A percentile compares a stretch with the other conserved stretches of the same genome.
phyloP scores from a whole-genome alignment of 2,329 filamentous ascomycete genomes.

The Colletotrichum sansevieriae region DNA sequence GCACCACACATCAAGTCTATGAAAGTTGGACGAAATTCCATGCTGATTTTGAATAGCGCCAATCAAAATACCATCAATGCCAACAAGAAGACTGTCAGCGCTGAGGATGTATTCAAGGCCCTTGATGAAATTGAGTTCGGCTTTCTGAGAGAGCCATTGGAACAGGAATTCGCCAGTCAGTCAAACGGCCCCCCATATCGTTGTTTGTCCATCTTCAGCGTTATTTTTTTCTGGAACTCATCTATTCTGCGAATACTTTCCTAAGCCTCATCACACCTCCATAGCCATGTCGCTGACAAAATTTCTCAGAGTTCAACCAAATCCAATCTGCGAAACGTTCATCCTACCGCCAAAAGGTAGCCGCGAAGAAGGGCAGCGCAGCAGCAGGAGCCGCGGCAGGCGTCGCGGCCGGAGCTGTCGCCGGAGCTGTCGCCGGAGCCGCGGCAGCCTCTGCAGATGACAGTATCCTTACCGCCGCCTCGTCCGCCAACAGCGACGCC shows the following conservation, averaged over 20 bases:
- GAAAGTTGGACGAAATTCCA: not conserved
- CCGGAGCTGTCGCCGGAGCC: slow-evolving; percentile 34
- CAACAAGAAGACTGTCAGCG: slow-evolving; percentile 84
- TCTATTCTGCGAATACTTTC: not conserved
- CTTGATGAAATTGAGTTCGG: slow-evolving; percentile 82
- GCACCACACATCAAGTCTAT: not conserved
- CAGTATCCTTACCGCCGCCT: slow-evolving; percentile 49
- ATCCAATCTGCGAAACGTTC: slow-evolving; percentile 81
- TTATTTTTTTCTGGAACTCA: no score
- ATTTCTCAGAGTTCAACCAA: slow-evolving; percentile 74
- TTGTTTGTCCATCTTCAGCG: not conserved
- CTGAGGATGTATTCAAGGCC: slow-evolving; percentile 81
- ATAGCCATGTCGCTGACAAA: not conserved
- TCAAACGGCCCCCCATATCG: slow-evolving; percentile 39
- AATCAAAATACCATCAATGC: slow-evolving; percentile 76
- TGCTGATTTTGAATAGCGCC: slow-evolving; percentile 63
- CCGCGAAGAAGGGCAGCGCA: slow-evolving; percentile 68
- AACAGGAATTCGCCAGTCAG: slow-evolving; percentile 82
- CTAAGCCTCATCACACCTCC: not conserved
- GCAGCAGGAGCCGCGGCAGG: slow-evolving; percentile 56
- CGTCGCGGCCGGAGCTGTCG: slow-evolving; percentile 46
- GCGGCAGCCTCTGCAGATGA: slow-evolving; percentile 45
- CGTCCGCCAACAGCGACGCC: slow-evolving; percentile 46
- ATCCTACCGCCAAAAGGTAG: slow-evolving; percentile 77
- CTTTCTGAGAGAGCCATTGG: slow-evolving; percentile 76